Evolutionary conservation across 192 early-diverging fungal species (phyloP), one percentile per base, ranked within the genome.

Genomic region (Backusella parvicylindrica): DNA sequence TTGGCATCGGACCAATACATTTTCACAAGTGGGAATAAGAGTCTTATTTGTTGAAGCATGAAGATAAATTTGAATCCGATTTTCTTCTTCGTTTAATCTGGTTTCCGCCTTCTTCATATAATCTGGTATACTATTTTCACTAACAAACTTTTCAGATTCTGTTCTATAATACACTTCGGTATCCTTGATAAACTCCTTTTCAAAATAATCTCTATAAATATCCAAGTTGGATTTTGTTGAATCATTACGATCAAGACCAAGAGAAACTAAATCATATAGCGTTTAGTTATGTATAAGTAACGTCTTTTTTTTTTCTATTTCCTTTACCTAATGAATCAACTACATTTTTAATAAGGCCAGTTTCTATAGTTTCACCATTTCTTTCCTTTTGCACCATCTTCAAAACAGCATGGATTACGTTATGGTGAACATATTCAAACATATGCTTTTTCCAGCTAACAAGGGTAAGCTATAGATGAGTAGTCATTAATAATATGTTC

Each of bases 61-160:
- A 36, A 99, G 83, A 77, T 96, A 97, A 75, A 91, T 87, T 75
- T 93, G 86, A 2, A 97, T 93, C 23, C 96, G 95, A 33, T 86
- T 87, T 78, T 98, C 95, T 82, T 99, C 97, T 85, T 89, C 88
- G 47, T 83, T 76, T 79, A 96, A 78, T 70, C 93, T 87, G 60
- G 83, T 78, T 76, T 93, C 92, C 3, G 93, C 93, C 90, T 95
- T 95, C 76, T 95, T 94, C 94, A 99, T 96, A 82, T 99, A 99
- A 72, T 97, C 96, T 28, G 92, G 89, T 41, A 97, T 91, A 40
- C 92, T 90, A 81, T 97, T 96, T 73, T 96, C 95, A 72, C 90
- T 88, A 56, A 98, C 87, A 81, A 97, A 96, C 18, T 90, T 92
- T 81, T 97, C 95, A 68, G 91, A 91, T 81, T 97, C 96, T 64